A percentile compares a stretch with the other conserved stretches of the same genome.
phyloP scores from a whole-genome alignment of 345 rosid species.

The Corchorus capsularis region DNA sequence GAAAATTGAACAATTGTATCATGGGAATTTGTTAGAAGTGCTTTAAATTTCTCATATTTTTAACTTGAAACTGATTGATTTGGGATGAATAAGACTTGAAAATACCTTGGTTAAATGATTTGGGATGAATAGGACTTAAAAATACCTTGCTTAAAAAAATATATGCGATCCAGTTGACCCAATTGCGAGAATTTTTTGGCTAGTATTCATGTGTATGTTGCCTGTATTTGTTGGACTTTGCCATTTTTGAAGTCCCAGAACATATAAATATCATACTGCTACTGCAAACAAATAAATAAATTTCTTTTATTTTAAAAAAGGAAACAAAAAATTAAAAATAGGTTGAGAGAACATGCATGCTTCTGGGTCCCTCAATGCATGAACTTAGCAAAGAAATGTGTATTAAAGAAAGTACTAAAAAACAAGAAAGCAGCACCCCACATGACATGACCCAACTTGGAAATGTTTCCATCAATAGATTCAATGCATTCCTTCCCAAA shows the following conservation, averaged over 20 bases:
- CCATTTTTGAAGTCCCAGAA: background rate
- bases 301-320: background rate
- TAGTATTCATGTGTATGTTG: background rate
- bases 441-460: constrained; percentile 1
- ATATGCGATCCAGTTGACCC: no score
- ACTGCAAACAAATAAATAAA: background rate
- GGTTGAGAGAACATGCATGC: background rate
- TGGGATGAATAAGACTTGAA: no score
- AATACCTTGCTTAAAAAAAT: no score
- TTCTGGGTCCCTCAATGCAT: background rate
- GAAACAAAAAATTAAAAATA: background rate
- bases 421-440: constrained; percentile 3
- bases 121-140: no score
- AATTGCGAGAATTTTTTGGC: background rate
- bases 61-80: background rate
- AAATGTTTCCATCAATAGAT: background rate
- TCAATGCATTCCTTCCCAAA: background rate
- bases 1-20: no score
- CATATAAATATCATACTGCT: background rate
- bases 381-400: background rate
- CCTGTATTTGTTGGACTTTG: background rate
- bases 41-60: no score
- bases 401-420: background rate
- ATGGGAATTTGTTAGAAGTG: no score
- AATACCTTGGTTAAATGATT: no score